Conservation (phyloP, 176 grass and related monocot species). For the Raddia guianensis region DNA sequence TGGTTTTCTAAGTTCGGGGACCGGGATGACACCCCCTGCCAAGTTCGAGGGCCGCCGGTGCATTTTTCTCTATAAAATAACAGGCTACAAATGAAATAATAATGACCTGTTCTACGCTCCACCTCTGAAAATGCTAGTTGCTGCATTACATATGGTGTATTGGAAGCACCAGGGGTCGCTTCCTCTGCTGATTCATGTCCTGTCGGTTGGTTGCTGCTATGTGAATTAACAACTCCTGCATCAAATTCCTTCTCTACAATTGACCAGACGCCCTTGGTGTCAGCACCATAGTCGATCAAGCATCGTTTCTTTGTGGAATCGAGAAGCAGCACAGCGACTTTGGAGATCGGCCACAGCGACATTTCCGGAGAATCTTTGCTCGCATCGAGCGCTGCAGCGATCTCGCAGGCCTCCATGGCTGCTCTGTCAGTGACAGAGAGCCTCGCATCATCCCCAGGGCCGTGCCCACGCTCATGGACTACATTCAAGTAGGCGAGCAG, state of each 20-base stretch:
- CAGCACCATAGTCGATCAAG: conserved; percentile 49
- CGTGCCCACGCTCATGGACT: conserved; percentile 23
- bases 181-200: conserved; percentile 11
- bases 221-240: background rate
- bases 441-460: background rate
- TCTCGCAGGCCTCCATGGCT: conserved; percentile 51
- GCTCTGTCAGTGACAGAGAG: conserved; percentile 53
- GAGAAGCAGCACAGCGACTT: conserved; percentile 60
- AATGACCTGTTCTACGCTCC: conserved; percentile 59
- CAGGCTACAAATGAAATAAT: conserved; percentile 18
- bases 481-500: conserved; percentile 42
- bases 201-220: background rate
- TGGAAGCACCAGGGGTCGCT: background rate
- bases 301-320: conserved; percentile 52
- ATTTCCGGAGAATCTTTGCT: conserved; percentile 35
- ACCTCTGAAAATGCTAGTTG: conserved; percentile 58
- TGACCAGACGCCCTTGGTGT: conserved; percentile 56
- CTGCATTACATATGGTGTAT: conserved; percentile 35
- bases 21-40: no score
- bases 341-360: conserved; percentile 55
- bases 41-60: no score
- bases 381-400: conserved; percentile 52
- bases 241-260: conserved; percentile 61
- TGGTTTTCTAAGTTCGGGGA: no score
- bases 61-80: no score